Evolutionary conservation across 2,329 filamentous ascomycete genomes (phyloP).

Genomic region (Onygenales sp.): DNA sequence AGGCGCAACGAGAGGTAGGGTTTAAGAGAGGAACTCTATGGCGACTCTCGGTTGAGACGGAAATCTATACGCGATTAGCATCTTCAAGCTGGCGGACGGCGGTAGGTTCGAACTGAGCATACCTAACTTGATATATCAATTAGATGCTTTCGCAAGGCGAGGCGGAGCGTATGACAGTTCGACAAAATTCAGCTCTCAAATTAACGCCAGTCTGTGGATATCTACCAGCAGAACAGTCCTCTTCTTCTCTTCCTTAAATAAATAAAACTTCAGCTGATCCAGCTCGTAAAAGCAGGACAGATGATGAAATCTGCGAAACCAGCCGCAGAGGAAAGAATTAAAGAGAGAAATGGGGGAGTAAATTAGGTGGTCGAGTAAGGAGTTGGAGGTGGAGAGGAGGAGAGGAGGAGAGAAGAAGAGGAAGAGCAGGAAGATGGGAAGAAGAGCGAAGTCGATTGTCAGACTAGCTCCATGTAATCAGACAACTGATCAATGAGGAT

Average conservation of each 20-base stretch:
- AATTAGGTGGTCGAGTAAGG: too few relatives aligned
- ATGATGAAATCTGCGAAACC: conserved; percentile 4
- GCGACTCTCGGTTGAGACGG: too few relatives aligned
- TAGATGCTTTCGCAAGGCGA: too few relatives aligned
- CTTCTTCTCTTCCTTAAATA: not conserved
- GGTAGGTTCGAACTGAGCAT: too few relatives aligned
- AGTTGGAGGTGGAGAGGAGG: not conserved
- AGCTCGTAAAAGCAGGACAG: not conserved
- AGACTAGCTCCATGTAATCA: not conserved
- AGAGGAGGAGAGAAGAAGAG: not conserved
- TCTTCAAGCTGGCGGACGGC: too few relatives aligned
- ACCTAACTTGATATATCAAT: too few relatives aligned
- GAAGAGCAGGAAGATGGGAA: not conserved
- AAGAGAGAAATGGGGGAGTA: not conserved
- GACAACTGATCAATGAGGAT: not conserved
- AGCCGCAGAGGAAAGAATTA: conserved; percentile 4
- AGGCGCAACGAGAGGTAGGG: not conserved
- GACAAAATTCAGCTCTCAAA: too few relatives aligned
- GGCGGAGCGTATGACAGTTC: too few relatives aligned
- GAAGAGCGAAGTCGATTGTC: not conserved
- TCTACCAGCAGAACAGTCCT: not conserved
- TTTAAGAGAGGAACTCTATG: too few relatives aligned
- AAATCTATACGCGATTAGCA: too few relatives aligned
- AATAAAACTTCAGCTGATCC: not conserved
- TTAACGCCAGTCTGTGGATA: not conserved